phyloP scores from a whole-genome alignment of 805 yeast species.

The Candida vaughaniae region DNA sequence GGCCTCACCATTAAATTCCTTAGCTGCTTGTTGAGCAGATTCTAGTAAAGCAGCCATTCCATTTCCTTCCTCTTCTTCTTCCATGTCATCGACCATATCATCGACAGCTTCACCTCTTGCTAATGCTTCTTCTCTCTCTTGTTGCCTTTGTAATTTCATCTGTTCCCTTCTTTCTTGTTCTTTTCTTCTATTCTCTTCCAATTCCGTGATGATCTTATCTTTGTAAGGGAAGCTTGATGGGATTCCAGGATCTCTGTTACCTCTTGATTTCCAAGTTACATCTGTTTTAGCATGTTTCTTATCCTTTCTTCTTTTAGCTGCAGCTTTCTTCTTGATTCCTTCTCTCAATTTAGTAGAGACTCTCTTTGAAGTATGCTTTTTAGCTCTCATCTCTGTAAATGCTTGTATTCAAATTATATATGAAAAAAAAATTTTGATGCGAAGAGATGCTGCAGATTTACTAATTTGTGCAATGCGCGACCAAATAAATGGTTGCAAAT shows the following conservation, averaged over 20 bases:
- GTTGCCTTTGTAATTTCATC: constrained; percentile 49
- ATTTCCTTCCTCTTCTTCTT: constrained; percentile 38
- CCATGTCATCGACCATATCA: constrained; percentile 36
- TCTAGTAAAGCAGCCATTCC: constrained; percentile 83
- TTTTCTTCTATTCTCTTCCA: constrained; percentile 59
- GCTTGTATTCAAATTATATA: background rate
- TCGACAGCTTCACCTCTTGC: constrained; percentile 40
- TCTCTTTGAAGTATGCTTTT: constrained; percentile 80
- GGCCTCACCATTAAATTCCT: constrained; percentile 61
- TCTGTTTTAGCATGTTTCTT: constrained; percentile 82
- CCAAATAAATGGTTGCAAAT: constrained; percentile 5
- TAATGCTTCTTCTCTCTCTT: constrained; percentile 41
- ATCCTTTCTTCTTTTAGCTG: constrained; percentile 87
- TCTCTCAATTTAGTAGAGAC: constrained; percentile 90
- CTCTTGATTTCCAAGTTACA: constrained; percentile 87
- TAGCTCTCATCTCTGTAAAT: constrained; percentile 39
- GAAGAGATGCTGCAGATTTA: constrained; percentile 7
- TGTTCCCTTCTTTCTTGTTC: constrained; percentile 55
- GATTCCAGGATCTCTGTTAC: constrained; percentile 88
- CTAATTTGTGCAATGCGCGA: constrained; percentile 2
- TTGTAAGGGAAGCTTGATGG: constrained; percentile 95
- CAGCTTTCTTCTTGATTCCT: constrained; percentile 93
- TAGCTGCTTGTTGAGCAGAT: constrained; percentile 88
- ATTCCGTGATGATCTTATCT: constrained; percentile 70
- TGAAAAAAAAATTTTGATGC: constrained; percentile 7